A percentile compares a stretch with the other conserved stretches of the same genome.
phyloP scores from a whole-genome alignment of 2,329 filamentous ascomycete species.

The Monosporascus sp. region DNA sequence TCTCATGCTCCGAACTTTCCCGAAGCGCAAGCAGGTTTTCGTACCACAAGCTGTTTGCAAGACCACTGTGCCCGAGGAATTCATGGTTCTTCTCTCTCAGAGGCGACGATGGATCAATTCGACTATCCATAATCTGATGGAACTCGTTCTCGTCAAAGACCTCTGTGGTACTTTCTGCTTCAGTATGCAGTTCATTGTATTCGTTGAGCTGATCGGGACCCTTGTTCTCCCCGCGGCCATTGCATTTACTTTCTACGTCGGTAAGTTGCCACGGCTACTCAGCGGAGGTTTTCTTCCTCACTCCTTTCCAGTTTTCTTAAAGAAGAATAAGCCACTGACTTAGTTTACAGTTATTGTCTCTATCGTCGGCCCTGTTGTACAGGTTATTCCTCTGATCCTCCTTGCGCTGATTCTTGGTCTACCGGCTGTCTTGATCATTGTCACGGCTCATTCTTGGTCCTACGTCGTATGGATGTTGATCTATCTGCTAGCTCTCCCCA shows the following conservation, averaged over 20 bases:
- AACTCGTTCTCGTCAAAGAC: constrained; percentile 89
- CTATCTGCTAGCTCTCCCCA: constrained; percentile 84
- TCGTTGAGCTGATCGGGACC: constrained; percentile 90
- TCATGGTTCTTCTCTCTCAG: constrained; percentile 88
- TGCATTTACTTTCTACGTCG: constrained; percentile 92
- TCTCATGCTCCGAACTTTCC: constrained; percentile 97
- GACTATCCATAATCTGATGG: constrained; percentile 97
- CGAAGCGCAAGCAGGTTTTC: constrained; percentile 97
- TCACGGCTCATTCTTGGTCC: constrained; percentile 87
- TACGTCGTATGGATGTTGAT: constrained; percentile 97
- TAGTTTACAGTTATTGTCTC: constrained; percentile 68
- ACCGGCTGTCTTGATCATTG: constrained; percentile 81
- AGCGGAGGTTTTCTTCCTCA: background rate
- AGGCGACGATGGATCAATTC: constrained; percentile 98
- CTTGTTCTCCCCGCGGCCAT: constrained; percentile 94
- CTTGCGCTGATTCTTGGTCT: constrained; percentile 88
- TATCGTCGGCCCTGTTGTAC: constrained; percentile 69
- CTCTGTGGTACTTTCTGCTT: constrained; percentile 99
- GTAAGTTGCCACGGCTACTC: constrained; percentile 47
- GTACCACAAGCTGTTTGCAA: constrained; percentile 98
- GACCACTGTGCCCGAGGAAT: constrained; percentile 89
- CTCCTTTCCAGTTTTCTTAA: background rate
- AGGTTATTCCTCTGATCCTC: constrained; percentile 85
- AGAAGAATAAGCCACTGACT: constrained; percentile 13
- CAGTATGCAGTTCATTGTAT: constrained; percentile 98